These are phyloP conservation scores for Chlamydomonas sp. DNA, from an alignment of 139 green algal genomes.

Conservation along the genomic window DNA sequence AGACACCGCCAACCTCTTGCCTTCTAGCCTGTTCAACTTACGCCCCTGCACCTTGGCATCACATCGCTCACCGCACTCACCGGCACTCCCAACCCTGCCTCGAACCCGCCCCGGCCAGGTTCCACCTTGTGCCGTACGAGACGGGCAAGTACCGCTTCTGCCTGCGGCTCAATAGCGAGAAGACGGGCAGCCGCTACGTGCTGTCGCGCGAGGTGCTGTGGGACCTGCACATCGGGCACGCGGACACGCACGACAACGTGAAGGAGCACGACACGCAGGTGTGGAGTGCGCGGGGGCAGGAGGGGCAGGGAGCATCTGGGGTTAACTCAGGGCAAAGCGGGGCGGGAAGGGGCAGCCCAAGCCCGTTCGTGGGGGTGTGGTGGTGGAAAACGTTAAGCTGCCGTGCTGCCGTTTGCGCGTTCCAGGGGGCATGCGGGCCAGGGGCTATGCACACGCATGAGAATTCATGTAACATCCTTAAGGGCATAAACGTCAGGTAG, in stretches of 20 bases:
- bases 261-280: slow-evolving; percentile 65
- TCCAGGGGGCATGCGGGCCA: too few species aligned
- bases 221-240: slow-evolving; percentile 62
- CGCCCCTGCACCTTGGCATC: too few species aligned
- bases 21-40: too few species aligned
- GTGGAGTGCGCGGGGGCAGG: not conserved
- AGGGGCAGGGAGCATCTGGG: slow-evolving; percentile 41
- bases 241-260: slow-evolving; percentile 42
- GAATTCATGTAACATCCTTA: too few species aligned
- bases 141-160: slow-evolving; percentile 64
- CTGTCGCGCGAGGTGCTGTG: slow-evolving; percentile 52
- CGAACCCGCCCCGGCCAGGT: slow-evolving; percentile 2
- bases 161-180: slow-evolving; percentile 43
- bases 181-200: slow-evolving; percentile 37
- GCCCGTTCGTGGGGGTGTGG: too few species aligned
- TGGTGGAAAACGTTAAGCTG: too few species aligned
- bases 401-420: too few species aligned
- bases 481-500: too few species aligned
- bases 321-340: slow-evolving; percentile 10
- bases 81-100: too few species aligned
- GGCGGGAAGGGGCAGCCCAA: not conserved
- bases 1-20: too few species aligned
- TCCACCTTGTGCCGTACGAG: slow-evolving; percentile 68
- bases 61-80: too few species aligned
- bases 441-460: too few species aligned